Evolutionary conservation across 2,329 filamentous ascomycete species (phyloP), one percentile per base, ranked within the genome.

Genomic region (Karstenula rhodostoma): DNA sequence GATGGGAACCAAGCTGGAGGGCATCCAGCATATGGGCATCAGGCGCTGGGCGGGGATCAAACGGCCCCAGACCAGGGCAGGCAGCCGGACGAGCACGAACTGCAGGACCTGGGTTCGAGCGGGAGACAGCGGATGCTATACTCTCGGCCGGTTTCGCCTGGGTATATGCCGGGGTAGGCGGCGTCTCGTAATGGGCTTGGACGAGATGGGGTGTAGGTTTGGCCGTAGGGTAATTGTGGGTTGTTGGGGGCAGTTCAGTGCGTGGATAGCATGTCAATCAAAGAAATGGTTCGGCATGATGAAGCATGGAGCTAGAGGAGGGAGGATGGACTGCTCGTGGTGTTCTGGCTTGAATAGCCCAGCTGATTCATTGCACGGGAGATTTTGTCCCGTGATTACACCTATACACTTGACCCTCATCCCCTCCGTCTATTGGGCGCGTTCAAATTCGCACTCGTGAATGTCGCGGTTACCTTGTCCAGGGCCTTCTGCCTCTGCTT

Each of bases 401-500:
- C 2, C 29, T 32, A 44, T 25, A 12, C 4, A 22, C 10, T 1
- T 47, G 23, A 15, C 9, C 17, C 8, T 52, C 49, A 27, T 10
- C 10, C 23, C 37, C 44, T 56, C 22, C 59, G 60, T 37, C 56
- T 56, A 51, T 58, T 68, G 3, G 69, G 69, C 19, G 74, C 72
- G 42, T 70, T 72, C 10, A 75, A 62, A 25, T 57, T 70, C 4
- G 67, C 72, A 59, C 73, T 75, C 25, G 69, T 72, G 51, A 77
- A 78, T 2, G 71, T 77, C 7, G 69, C 74, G 35, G 70, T 76
- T 37, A 67, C 27, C 23, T 58, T 59, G 50, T 72, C 70, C 60
- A 76, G 57, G 50, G 80, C 83, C 62, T 84, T 82, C 54, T 67
- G 67, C 46, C 84, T 81, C 74, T 90, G 84, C 67, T 87, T 88